phyloP scores from a whole-genome alignment of 78 protist genomes.

The Capsaspora owczarzaki region DNA sequence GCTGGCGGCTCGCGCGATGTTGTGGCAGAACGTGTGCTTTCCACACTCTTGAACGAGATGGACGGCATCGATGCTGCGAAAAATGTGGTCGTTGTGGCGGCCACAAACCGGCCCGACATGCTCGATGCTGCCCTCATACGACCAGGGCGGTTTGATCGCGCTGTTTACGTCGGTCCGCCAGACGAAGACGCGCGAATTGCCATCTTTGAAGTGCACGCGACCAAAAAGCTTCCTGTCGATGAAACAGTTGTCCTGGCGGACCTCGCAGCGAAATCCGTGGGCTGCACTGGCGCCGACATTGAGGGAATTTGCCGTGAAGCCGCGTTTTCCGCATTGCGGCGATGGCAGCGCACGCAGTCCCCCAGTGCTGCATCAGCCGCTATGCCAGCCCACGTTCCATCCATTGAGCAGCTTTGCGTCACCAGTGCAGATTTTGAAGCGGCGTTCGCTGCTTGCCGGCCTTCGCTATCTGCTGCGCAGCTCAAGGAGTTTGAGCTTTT shows the following conservation, averaged over 20 bases:
- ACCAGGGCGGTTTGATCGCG: slow-evolving; percentile 44
- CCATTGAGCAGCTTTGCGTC: background rate
- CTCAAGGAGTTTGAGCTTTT: background rate
- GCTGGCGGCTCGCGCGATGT: background rate
- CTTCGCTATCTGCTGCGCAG: background rate
- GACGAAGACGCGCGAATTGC: background rate
- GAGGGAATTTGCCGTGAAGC: background rate
- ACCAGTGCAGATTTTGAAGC: background rate
- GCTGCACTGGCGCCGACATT: background rate
- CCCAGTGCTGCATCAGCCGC: too few relatives aligned
- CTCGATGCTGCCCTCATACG: slow-evolving; percentile 65
- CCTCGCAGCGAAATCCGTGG: background rate
- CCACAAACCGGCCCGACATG: slow-evolving; percentile 64
- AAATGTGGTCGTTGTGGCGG: slow-evolving; percentile 22
- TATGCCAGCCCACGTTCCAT: background rate
- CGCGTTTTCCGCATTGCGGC: background rate
- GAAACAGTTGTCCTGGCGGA: background rate
- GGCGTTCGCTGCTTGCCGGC: background rate
- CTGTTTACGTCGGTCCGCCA: background rate
- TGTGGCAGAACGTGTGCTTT: slow-evolving; percentile 40
- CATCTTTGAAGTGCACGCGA: background rate
- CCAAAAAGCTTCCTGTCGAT: background rate
- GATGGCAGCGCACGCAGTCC: too few relatives aligned
- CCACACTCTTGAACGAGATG: slow-evolving; percentile 73
- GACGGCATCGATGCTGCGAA: slow-evolving; percentile 58